Conservation (phyloP, 2,329 filamentous ascomycete genomes). For the Calonectria pseudoreteaudii region DNA sequence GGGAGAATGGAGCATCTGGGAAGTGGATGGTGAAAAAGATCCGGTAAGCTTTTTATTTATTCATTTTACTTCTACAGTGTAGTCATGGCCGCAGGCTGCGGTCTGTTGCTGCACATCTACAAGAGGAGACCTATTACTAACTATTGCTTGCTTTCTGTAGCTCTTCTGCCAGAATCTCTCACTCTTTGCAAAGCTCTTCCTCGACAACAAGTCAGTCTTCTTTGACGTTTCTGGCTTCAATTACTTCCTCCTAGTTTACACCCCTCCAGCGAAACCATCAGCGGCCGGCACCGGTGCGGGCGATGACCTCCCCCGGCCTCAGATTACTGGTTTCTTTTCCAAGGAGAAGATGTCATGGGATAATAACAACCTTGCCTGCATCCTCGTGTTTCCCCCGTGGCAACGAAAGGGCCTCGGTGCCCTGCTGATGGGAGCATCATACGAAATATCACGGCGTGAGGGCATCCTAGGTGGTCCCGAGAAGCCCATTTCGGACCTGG, state of each 20-base stretch:
- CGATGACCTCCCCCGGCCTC: slow-evolving; percentile 49
- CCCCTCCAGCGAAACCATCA: slow-evolving; percentile 52
- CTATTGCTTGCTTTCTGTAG: slow-evolving; percentile 47
- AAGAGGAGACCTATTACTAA: slow-evolving; percentile 17
- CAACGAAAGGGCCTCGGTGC: slow-evolving; percentile 90
- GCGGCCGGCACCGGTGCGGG: slow-evolving; percentile 18
- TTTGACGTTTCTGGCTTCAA: slow-evolving; percentile 96
- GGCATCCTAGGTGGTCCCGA: slow-evolving; percentile 90
- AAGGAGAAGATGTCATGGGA: slow-evolving; percentile 99
- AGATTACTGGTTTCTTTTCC: slow-evolving; percentile 94
- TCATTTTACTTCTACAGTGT: neutral
- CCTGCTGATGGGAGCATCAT: slow-evolving; percentile 91
- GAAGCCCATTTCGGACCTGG: slow-evolving; percentile 90
- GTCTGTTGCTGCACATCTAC: neutral
- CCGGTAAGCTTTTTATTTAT: slow-evolving; percentile 62
- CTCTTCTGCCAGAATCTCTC: slow-evolving; percentile 96
- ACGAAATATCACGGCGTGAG: slow-evolving; percentile 89
- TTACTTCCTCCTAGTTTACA: slow-evolving; percentile 91
- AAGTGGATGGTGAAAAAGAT: slow-evolving; percentile 90
- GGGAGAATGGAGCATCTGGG: slow-evolving; percentile 87
- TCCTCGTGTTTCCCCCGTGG: slow-evolving; percentile 95
- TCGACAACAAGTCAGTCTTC: slow-evolving; percentile 98
- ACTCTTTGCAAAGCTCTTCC: slow-evolving; percentile 95
- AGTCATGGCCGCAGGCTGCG: neutral
- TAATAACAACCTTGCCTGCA: slow-evolving; percentile 97